phyloP scores from a whole-genome alignment of 2,329 filamentous ascomycete genomes.

The Colletotrichum destructivum region DNA sequence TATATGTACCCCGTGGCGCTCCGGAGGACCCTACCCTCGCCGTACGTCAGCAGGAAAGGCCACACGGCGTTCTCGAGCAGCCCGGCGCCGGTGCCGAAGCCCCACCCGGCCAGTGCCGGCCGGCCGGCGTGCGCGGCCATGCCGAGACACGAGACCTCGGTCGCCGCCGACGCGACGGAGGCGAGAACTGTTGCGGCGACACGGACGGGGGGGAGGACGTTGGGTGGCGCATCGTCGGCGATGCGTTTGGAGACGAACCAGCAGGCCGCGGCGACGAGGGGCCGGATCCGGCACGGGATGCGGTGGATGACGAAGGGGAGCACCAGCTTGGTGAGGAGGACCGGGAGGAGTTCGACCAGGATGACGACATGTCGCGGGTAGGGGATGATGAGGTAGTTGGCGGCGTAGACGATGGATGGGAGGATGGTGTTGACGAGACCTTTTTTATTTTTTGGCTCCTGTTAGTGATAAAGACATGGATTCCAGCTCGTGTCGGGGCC shows the following conservation, averaged over 20 bases:
- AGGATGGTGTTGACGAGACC: constrained; percentile 51
- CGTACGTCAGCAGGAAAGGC: constrained; percentile 50
- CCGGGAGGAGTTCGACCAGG: constrained; percentile 51
- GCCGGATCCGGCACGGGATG: constrained; percentile 48
- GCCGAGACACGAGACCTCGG: constrained; percentile 53
- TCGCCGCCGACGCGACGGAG: constrained; percentile 49
- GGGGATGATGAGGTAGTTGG: constrained; percentile 55
- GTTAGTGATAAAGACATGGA: background rate
- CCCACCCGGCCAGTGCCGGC: constrained; percentile 54
- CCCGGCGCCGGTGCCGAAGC: constrained; percentile 51
- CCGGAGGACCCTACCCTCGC: constrained; percentile 48
- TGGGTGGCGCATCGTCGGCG: constrained; percentile 50
- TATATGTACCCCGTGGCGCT: constrained; percentile 48
- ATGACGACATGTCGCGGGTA: constrained; percentile 51
- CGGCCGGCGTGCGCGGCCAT: constrained; percentile 50
- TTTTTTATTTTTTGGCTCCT: constrained; percentile 29
- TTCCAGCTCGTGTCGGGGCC: background rate
- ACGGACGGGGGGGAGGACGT: constrained; percentile 51
- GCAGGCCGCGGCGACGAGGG: constrained; percentile 46
- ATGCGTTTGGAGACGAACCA: constrained; percentile 51
- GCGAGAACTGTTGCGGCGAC: constrained; percentile 50
- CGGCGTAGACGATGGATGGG: constrained; percentile 50
- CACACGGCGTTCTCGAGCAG: constrained; percentile 48
- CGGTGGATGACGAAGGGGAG: constrained; percentile 48
- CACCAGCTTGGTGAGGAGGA: constrained; percentile 48